Evolutionary conservation across 257 asterid genomes (phyloP), one percentile per base, ranked within the genome.

Genomic region (Plantago ovata): DNA sequence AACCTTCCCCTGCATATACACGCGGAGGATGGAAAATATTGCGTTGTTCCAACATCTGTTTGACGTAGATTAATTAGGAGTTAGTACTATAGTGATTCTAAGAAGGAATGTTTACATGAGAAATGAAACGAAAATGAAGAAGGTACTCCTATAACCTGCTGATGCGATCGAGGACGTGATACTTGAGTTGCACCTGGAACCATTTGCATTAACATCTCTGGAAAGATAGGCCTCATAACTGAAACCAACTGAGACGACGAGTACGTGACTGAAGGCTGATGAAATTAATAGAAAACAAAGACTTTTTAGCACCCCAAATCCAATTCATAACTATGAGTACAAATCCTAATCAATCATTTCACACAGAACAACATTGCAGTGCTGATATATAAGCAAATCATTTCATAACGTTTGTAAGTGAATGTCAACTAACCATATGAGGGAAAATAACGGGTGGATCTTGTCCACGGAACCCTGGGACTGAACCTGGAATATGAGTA

Each of bases 81-180:
- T 28, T 28, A 28, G 36, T 28, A 28, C n/a, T n/a, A n/a, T n/a
- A n/a, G n/a, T n/a, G n/a, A 19, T n/a, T 0, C 4, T 19, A n/a
- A 9, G 15, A 16, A 16, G 19, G 16, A 55, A 19, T 16, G 10
- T 19, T 46, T n/a, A 0, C 15, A 42, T 11, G 15, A 42, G 14
- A 9, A 42, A 42, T 28, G 36, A 8, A 42, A n/a, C n/a, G n/a
- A 49, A 28, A 39, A 13, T 8, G 3, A 62, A 41, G 3, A 62
- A 41, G 24, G 32, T 14, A 20, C 6, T 6, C 51, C n/a, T 13
- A 22, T 21, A 36, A 77, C 83, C 83, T 73, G 83, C 6, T 65
- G 86, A 61, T 80, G 83, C 78, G 76, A 70, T 44, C 67, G 9
- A 15, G 73, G 74, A 60, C 70, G 77, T 44, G 78, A 72, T 15